Percentiles rank a stretch among this genome's conserved stretches.
Evolutionary conservation across 768 basidiomycete species (phyloP).

Genomic region (Gymnopilus junonius): DNA sequence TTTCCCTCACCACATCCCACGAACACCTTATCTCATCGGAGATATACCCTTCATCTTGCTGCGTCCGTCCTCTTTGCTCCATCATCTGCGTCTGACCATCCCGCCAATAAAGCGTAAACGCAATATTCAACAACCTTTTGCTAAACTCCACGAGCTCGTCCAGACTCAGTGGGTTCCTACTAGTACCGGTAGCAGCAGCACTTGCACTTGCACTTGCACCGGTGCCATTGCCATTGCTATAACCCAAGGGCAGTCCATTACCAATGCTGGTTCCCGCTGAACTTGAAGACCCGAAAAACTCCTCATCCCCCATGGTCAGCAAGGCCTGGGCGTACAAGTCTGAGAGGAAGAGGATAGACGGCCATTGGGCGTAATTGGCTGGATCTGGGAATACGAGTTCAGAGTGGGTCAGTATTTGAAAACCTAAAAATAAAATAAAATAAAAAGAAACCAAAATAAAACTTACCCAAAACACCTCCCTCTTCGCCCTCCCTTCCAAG

Average conservation of each 20-base stretch:
- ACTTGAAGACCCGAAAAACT: no score
- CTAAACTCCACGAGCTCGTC: constrained; percentile 83
- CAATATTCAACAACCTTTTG: constrained; percentile 81
- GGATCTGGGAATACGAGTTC: constrained; percentile 40
- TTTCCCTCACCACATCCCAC: constrained; percentile 76
- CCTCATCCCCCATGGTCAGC: constrained; percentile 94
- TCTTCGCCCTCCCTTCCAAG: constrained; percentile 61
- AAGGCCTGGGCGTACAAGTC: constrained; percentile 86
- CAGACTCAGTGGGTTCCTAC: constrained; percentile 73
- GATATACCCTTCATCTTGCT: constrained; percentile 22
- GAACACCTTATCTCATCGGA: constrained; percentile 43
- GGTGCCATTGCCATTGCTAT: no score
- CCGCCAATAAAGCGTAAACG: constrained; percentile 68
- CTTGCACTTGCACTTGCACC: no score
- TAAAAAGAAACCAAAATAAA: not conserved
- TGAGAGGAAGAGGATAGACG: constrained; percentile 74
- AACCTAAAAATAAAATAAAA: not conserved
- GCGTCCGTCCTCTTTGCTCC: not conserved
- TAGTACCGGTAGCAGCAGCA: no score
- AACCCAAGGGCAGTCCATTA: no score
- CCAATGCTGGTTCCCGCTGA: no score
- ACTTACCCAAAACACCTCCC: constrained; percentile 28
- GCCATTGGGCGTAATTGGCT: constrained; percentile 54
- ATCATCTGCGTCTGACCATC: constrained; percentile 37
- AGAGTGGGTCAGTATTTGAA: no score